A percentile compares a stretch with the other conserved stretches of the same genome.
Evolutionary conservation across 768 basidiomycete genomes (phyloP).

Genomic region (Gelatoporia subvermispora): DNA sequence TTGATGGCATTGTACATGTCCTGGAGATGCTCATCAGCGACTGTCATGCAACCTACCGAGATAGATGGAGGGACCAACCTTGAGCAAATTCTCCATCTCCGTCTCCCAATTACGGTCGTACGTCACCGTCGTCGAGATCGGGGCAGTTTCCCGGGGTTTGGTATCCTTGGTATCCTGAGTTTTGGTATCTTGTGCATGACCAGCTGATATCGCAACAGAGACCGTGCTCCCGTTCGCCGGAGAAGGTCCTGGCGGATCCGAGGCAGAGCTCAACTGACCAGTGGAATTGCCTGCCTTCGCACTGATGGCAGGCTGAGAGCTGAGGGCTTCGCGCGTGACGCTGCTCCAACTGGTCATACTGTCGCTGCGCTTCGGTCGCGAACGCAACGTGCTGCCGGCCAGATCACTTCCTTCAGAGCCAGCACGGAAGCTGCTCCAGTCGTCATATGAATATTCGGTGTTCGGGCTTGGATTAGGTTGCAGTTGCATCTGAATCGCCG

Average conservation of each 20-base stretch:
- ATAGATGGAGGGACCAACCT: constrained; percentile 42
- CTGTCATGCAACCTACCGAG: background rate
- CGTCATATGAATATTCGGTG: constrained; percentile 64
- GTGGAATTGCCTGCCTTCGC: constrained; percentile 12
- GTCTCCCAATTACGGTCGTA: constrained; percentile 75
- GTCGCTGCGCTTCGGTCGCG: constrained; percentile 70
- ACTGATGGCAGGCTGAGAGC: background rate
- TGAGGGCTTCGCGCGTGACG: constrained; percentile 26
- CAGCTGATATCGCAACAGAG: constrained; percentile 53
- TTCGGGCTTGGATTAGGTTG: constrained; percentile 53
- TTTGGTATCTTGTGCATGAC: constrained; percentile 6
- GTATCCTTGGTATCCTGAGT: constrained; percentile 32
- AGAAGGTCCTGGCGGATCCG: constrained; percentile 24
- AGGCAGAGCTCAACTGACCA: constrained; percentile 21
- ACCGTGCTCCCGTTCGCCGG: constrained; percentile 58
- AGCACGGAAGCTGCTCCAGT: constrained; percentile 54
- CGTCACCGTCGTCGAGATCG: constrained; percentile 26
- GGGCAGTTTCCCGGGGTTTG: constrained; percentile 9
- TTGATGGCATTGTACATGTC: constrained; percentile 96
- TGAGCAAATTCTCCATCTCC: constrained; percentile 83
- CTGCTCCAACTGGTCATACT: constrained; percentile 86
- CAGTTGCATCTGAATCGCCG: constrained; percentile 76
- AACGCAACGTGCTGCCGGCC: constrained; percentile 25
- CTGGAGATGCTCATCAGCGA: constrained; percentile 31
- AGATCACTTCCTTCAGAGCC: constrained; percentile 56